Conservation (phyloP, 2,329 filamentous ascomycete species). For the Daldinia sp. region DNA sequence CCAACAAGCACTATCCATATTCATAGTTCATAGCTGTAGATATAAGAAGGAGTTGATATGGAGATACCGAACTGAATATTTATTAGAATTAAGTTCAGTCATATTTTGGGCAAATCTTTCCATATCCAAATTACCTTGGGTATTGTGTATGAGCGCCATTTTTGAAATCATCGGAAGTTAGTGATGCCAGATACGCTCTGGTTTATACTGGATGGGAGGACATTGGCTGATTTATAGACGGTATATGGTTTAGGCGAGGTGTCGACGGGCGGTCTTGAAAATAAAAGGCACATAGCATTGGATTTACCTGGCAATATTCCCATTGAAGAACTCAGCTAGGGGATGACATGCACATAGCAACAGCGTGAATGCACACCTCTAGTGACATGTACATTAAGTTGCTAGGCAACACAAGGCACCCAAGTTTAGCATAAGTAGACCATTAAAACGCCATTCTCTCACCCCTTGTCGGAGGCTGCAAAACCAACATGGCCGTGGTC, state of each 20-base stretch:
- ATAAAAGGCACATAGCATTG: too few relatives aligned
- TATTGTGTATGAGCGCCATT: not conserved
- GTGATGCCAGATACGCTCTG: too few relatives aligned
- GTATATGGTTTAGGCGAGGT: too few relatives aligned
- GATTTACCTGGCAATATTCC: too few relatives aligned
- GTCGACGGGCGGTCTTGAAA: too few relatives aligned
- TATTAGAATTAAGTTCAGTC: not conserved
- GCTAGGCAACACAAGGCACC: not conserved
- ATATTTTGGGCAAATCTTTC: not conserved
- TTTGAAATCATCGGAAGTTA: not conserved
- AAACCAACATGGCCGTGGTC: not conserved
- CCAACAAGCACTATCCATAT: not conserved
- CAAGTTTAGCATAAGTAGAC: constrained; percentile 1
- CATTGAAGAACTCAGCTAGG: too few relatives aligned
- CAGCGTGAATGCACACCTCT: too few relatives aligned
- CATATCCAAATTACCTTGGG: not conserved
- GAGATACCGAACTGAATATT: not conserved
- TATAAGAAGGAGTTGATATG: not conserved
- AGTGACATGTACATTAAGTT: not conserved
- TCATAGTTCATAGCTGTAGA: not conserved
- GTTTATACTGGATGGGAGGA: too few relatives aligned
- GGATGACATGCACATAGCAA: too few relatives aligned
- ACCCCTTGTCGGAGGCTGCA: not conserved
- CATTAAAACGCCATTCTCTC: not conserved
- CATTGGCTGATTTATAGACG: too few relatives aligned